A percentile compares a stretch with the other conserved stretches of the same genome.
These are phyloP conservation scores for Anthracocystis setariae DNA, from an alignment of 1,284 basidiomycete genomes.

Conservation along the genomic window DNA sequence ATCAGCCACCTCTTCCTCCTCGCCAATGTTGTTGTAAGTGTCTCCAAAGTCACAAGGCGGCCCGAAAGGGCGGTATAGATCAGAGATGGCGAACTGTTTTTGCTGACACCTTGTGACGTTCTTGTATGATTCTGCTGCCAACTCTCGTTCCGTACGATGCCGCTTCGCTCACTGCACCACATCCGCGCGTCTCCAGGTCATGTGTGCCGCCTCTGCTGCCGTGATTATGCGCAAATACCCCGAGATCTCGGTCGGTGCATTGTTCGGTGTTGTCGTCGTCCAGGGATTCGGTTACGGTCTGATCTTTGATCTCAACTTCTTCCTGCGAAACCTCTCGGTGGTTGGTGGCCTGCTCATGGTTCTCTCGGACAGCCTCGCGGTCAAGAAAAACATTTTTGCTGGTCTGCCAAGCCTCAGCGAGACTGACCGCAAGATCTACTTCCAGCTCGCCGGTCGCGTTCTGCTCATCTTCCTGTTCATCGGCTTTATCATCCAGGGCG, in stretches of 20 bases:
- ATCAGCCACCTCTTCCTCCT: slow-evolving; percentile 91
- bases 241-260: slow-evolving; percentile 86
- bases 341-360: slow-evolving; percentile 96
- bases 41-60: neutral
- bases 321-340: slow-evolving; percentile 93
- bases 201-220: slow-evolving; percentile 86
- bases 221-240: slow-evolving; percentile 89
- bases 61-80: neutral
- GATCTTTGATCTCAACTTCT: slow-evolving; percentile 98
- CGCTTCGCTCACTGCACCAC: neutral
- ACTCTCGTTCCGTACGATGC: neutral
- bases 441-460: slow-evolving; percentile 88
- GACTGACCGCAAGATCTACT: slow-evolving; percentile 95
- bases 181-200: slow-evolving; percentile 68
- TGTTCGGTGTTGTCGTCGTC: slow-evolving; percentile 88
- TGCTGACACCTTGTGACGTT: neutral
- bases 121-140: neutral
- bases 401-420: slow-evolving; percentile 87
- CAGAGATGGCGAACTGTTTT: neutral
- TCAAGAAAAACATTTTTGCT: slow-evolving; percentile 84
- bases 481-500: slow-evolving; percentile 93
- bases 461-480: slow-evolving; percentile 99
- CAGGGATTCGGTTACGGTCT: slow-evolving; percentile 93
- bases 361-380: slow-evolving; percentile 87
- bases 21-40: slow-evolving; percentile 87